Evolutionary conservation across 306 rosid species (phyloP).

Genomic region (Fagus crenata): DNA sequence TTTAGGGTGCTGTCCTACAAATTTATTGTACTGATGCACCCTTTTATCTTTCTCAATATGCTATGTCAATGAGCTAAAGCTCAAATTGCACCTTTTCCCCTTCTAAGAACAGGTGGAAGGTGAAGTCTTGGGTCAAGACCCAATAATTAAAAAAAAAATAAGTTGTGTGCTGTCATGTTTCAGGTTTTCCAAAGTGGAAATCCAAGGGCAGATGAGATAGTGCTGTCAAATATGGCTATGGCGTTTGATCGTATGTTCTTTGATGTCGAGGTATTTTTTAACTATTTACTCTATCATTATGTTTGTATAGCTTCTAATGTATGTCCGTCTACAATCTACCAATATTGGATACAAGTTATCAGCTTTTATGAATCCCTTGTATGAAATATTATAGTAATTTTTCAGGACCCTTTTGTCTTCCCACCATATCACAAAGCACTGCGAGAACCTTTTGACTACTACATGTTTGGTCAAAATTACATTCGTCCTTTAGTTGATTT

Average conservation of each 20-base stretch:
- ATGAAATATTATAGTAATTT: conserved; percentile 37
- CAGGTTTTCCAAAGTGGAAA: conserved; percentile 75
- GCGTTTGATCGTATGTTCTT: conserved; percentile 69
- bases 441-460: conserved; percentile 97
- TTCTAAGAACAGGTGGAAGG: background rate
- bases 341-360: conserved; percentile 20
- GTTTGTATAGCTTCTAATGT: conserved; percentile 23
- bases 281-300: conserved; percentile 7
- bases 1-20: conserved; percentile 3
- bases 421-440: conserved; percentile 81
- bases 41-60: conserved; percentile 3
- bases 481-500: conserved; percentile 90
- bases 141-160: background rate
- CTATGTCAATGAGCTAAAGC: background rate
- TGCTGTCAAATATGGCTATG: conserved; percentile 77
- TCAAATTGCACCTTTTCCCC: background rate
- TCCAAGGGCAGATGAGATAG: conserved; percentile 75
- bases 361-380: conserved; percentile 17
- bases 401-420: conserved; percentile 94
- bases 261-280: conserved; percentile 77
- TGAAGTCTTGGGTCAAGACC: background rate
- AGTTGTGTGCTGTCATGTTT: conserved; percentile 33
- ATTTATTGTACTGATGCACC: conserved; percentile 17
- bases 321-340: conserved; percentile 22
- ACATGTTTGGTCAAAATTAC: conserved; percentile 84